Base-by-base conservation (phyloP, 768 basidiomycete species). In the Inosperma sp. region DNA sequence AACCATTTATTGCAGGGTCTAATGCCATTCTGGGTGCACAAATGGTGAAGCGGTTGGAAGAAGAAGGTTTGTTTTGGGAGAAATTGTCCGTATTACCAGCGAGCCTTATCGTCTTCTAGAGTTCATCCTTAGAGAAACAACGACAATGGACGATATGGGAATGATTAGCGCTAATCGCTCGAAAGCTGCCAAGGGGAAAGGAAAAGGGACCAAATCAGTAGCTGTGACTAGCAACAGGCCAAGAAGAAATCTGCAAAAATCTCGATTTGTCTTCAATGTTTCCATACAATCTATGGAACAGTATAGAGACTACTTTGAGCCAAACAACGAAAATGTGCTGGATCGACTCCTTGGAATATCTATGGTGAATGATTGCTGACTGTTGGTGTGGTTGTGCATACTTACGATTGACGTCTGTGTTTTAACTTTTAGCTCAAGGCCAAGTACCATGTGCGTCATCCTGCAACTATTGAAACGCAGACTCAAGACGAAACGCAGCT, bases 301-400 rank as follows among this genome's bases (percentile, higher is more conserved):
- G 48, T 90, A 88, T 62, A 59, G 67, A 29, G 78, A 88, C 59
- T 88, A 89, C 60, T 91, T 91, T 67, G 72, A 80, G 51, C 81
- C 84, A 29, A 51, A 60, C 29, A 73, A 78, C 50, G 71, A 70
- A 7, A 71, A 76, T 21, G 74, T 79, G 30, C 86, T 88, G 67
- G 79, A 69, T 58, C 73, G 72, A 22, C 63, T 88, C 47, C 64
- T 89, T 33, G 83, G 80, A n/a, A 58, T 89, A 25, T 67, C 74
- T 31, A 73, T 82, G 59, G 59, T 77, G 72, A 85, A 84, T 41
- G 21, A 45, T 56, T 10, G 49, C 52, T 52, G 30, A 16, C 34
- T 35, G n/a, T 33, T 2, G 16, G n/a, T n/a, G n/a, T n/a, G n/a
- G n/a, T n/a, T n/a, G n/a, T n/a, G n/a, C n/a, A n/a, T 4, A 42